Base-by-base conservation (phyloP, 2,329 filamentous ascomycete genomes). In the Huntiella decipiens region DNA sequence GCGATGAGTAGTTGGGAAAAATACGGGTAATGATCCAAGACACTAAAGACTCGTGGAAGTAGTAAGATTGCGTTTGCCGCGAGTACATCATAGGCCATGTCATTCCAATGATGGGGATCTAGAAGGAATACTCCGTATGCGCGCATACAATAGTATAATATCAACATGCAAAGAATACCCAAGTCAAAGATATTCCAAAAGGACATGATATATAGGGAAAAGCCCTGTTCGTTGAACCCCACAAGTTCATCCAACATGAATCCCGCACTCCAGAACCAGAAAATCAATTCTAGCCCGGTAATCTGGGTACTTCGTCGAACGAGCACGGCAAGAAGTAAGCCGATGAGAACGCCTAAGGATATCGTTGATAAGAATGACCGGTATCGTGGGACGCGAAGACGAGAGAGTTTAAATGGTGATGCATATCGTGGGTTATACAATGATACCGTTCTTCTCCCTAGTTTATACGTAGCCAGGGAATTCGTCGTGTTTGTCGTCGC, bases 111-210 rank as follows among this genome's bases (percentile, higher is more conserved):
- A 50, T 80, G 71, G 41, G 78, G 72, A 53, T 87, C 82, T 1
- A 84, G 76, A 53, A 93, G 68, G 50, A 94, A 77, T 44, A 94
- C 80, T 15, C 86, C 85, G 56, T 92, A 94, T 11, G 91, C 70
- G 47, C 88, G 77, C 65, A 95, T 77, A 55, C 82, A 82, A 59
- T 94, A 93, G 65, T 95, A 95, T 46, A 83, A 73, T 55, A 92
- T 77, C 54, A 95, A 75, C 50, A 95, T 66, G 17, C 93, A 64
- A 44, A 95, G 64, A 45, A 95, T 95, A 6, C 87, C 87, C 34
- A 95, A 66, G 57, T 95, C 88, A 60, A 95, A 94, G 34, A 87
- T 76, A 60, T 95, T 95, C 88, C 88, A 95, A 60, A 95, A 91
- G 59, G 85, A 93, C 77, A 95, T 88, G 56, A 95, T 84, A 62